A percentile compares a stretch with the other conserved stretches of the same genome.
These are phyloP conservation scores for Ophiostoma sp. DNA, from an alignment of 2,329 filamentous ascomycete species.

Conservation along the genomic window DNA sequence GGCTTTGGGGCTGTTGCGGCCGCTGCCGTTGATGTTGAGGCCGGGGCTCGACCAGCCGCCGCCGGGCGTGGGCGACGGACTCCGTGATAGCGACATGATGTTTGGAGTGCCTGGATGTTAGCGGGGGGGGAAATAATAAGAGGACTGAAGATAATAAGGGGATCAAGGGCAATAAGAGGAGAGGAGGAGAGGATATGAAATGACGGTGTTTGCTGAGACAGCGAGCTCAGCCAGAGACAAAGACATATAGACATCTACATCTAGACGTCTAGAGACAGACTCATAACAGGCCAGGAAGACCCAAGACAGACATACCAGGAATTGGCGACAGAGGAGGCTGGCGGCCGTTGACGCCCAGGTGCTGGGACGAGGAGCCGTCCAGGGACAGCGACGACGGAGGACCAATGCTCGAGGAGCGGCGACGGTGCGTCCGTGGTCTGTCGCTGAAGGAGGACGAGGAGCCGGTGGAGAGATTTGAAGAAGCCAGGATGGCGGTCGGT, in stretches of 20 bases:
- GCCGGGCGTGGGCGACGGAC: conserved; percentile 75
- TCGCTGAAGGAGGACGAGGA: conserved; percentile 53
- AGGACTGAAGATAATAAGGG: neutral
- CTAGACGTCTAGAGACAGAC: no score
- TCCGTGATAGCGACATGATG: conserved; percentile 79
- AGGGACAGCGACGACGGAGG: conserved; percentile 33
- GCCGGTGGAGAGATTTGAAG: conserved; percentile 42
- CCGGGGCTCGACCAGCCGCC: conserved; percentile 70
- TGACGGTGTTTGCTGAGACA: neutral
- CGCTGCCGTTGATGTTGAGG: conserved; percentile 23
- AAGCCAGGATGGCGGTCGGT: conserved; percentile 45
- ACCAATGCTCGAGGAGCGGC: conserved; percentile 31
- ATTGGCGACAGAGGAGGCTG: conserved; percentile 47
- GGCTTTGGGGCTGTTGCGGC: conserved; percentile 43
- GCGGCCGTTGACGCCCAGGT: conserved; percentile 39
- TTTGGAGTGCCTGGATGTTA: conserved; percentile 48
- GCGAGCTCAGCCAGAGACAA: no score
- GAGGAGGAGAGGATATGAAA: neutral
- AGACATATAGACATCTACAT: no score
- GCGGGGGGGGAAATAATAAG: neutral
- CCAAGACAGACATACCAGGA: conserved; percentile 44
- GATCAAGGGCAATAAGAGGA: neutral
- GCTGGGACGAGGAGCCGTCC: conserved; percentile 33
- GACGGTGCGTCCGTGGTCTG: conserved; percentile 46
- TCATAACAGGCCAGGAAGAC: no score